Percentiles rank a stretch among this genome's conserved stretches.
Conservation (phyloP, 306 rosid species). For the Dalbergia cultrata region DNA sequence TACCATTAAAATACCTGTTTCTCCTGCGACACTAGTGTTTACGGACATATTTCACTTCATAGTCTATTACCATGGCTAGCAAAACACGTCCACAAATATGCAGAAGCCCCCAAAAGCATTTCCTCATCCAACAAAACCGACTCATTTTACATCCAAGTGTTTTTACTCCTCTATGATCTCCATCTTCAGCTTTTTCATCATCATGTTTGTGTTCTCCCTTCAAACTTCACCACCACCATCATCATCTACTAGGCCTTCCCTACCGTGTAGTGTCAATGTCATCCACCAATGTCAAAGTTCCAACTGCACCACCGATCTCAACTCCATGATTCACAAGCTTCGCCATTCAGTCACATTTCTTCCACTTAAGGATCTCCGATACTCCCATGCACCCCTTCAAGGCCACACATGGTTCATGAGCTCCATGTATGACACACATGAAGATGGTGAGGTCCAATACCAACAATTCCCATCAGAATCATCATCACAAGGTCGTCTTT, state of each 20-base stretch:
- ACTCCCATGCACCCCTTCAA: constrained; percentile 45
- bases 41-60: not conserved
- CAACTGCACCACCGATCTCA: constrained; percentile 9
- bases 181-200: constrained; percentile 52
- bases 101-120: constrained; percentile 33
- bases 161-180: constrained; percentile 50
- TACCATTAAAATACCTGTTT: not conserved
- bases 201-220: constrained; percentile 46
- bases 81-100: constrained; percentile 21
- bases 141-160: not conserved
- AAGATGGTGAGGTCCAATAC: constrained; percentile 71
- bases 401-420: constrained; percentile 91
- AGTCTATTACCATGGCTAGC: constrained; percentile 28
- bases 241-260: not conserved
- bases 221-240: constrained; percentile 46
- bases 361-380: constrained; percentile 74
- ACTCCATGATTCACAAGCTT: constrained; percentile 47
- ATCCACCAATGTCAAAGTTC: constrained; percentile 46
- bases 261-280: constrained; percentile 35
- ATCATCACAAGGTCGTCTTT: constrained; percentile 55
- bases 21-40: not conserved
- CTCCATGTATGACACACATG: constrained; percentile 62
- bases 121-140: constrained; percentile 30
- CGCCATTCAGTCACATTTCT: constrained; percentile 67
- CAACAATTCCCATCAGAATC: constrained; percentile 70